Evolutionary conservation across 1,284 basidiomycete genomes (phyloP).

Genomic region (Pyrrhoderma lamaoense): DNA sequence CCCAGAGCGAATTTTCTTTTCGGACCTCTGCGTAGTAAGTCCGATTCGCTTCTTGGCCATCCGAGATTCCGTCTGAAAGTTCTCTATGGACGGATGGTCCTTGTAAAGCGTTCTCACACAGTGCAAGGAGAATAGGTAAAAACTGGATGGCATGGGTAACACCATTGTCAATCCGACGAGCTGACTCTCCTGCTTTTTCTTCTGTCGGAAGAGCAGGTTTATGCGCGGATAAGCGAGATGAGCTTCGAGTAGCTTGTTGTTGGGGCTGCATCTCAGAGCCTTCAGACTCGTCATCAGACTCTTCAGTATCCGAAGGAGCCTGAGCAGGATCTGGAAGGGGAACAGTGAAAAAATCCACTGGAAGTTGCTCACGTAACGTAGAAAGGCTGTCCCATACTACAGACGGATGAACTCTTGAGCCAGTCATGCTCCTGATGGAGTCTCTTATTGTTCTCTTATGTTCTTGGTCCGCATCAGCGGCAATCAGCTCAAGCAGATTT

Average conservation of each 20-base stretch:
- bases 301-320: slow-evolving; percentile 24
- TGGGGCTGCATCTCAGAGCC: slow-evolving; percentile 44
- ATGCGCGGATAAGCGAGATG: slow-evolving; percentile 27
- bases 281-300: slow-evolving; percentile 31
- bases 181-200: slow-evolving; percentile 23
- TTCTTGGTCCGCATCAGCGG: slow-evolving; percentile 33
- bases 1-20: slow-evolving; percentile 41
- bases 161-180: slow-evolving; percentile 15
- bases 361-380: slow-evolving; percentile 33
- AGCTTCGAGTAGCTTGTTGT: slow-evolving; percentile 29
- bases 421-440: slow-evolving; percentile 44
- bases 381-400: slow-evolving; percentile 54
- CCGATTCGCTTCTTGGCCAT: slow-evolving; percentile 45
- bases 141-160: slow-evolving; percentile 52
- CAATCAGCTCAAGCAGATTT: slow-evolving; percentile 49
- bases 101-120: slow-evolving; percentile 45
- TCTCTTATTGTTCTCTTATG: slow-evolving; percentile 36
- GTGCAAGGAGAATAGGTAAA: slow-evolving; percentile 50
- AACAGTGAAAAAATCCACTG: slow-evolving; percentile 2
- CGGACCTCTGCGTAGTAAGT: slow-evolving; percentile 42
- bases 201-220: slow-evolving; percentile 15
- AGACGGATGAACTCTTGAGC: slow-evolving; percentile 45
- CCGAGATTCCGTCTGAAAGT: slow-evolving; percentile 46
- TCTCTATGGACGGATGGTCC: slow-evolving; percentile 46
- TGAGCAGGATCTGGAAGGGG: slow-evolving; percentile 22